Evolutionary conservation across 768 basidiomycete species (phyloP), one percentile per base, ranked within the genome.

Genomic region (Mycena olivaceomarginata): DNA sequence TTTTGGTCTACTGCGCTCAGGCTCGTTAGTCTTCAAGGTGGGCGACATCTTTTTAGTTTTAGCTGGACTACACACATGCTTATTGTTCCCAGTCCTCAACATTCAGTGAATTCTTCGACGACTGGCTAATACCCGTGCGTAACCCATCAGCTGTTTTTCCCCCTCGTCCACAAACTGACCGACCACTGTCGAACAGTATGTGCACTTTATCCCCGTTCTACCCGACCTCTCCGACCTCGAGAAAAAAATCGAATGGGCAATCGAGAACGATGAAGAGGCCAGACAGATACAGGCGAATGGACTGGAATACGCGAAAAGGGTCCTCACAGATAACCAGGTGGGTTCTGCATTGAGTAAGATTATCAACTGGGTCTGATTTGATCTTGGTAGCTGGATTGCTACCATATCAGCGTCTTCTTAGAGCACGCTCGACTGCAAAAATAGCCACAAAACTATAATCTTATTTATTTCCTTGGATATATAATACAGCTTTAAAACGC

Each of bases 221-320:
- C n/a, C 63, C 12, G 43, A 65, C 25, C 66, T 66, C 15, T 66
- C 65, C 25, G 65, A 66, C 37, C 66, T 67, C 31, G 66, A 20
- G 31, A 37, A 37, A 20, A 67, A 67, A 40, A 67, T 67, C 20
- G 48, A 51, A 16, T 67, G 66, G 66, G 66, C 66, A 39, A 67
- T 67, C 37, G 66, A 31, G 37, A 67, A 67, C 48, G 48, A 67
- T 39, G 66, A 51, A 7, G 66, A 67, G 48, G 66, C 66, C 25
- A 46, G 65, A 37, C 67, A 68, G 20, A 68, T 68, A 56, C 67
- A 68, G 40, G 53, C 67, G n/a, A 68, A 68, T 43, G 67, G 67
- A 41, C 39, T 68, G 37, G 67, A 68, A 40, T 56, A 41, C 16
- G 53, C 67, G 40, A 68, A 18, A 57, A 18, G 67, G 22, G 51